Evolutionary conservation across 1,284 basidiomycete species (phyloP).

Genomic region (Ganoderma meredithae): DNA sequence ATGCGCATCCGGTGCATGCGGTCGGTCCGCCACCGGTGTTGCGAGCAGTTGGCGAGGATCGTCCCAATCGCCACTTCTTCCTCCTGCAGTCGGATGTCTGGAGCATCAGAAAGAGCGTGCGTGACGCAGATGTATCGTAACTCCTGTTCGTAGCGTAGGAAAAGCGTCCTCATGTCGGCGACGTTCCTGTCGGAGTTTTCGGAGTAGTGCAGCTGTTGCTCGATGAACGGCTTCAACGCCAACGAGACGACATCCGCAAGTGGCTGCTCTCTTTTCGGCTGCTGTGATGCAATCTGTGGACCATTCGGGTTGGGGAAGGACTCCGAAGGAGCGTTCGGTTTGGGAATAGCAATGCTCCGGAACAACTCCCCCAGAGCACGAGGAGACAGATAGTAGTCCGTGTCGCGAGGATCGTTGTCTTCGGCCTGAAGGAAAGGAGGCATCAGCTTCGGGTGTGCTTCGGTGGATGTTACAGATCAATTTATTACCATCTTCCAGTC

Average conservation of each 20-base stretch:
- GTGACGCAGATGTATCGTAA: slow-evolving; percentile 73
- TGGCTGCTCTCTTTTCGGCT: slow-evolving; percentile 27
- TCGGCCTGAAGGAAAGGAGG: slow-evolving; percentile 54
- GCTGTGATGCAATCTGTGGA: slow-evolving; percentile 11
- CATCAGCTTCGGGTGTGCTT: not conserved
- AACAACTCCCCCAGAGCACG: slow-evolving; percentile 75
- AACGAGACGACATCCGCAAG: slow-evolving; percentile 58
- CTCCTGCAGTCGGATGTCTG: slow-evolving; percentile 65
- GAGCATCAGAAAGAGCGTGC: slow-evolving; percentile 67
- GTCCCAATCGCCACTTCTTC: slow-evolving; percentile 78
- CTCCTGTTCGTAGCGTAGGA: slow-evolving; percentile 65
- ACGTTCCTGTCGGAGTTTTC: slow-evolving; percentile 43
- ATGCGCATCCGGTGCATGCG: slow-evolving; percentile 69
- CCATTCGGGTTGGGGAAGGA: slow-evolving; percentile 25
- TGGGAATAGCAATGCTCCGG: slow-evolving; percentile 62
- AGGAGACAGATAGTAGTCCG: slow-evolving; percentile 74
- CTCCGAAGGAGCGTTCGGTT: slow-evolving; percentile 41
- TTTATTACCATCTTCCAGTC: slow-evolving; percentile 66
- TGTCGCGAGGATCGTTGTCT: slow-evolving; percentile 58
- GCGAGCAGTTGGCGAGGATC: slow-evolving; percentile 67
- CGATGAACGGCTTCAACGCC: slow-evolving; percentile 50
- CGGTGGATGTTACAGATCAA: not conserved
- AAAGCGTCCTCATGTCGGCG: slow-evolving; percentile 48
- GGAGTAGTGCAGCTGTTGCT: slow-evolving; percentile 45
- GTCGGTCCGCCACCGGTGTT: slow-evolving; percentile 65